These are phyloP conservation scores for Pseudocercospora macadamiae DNA, from an alignment of 2,329 filamentous ascomycete genomes.

Conservation along the genomic window DNA sequence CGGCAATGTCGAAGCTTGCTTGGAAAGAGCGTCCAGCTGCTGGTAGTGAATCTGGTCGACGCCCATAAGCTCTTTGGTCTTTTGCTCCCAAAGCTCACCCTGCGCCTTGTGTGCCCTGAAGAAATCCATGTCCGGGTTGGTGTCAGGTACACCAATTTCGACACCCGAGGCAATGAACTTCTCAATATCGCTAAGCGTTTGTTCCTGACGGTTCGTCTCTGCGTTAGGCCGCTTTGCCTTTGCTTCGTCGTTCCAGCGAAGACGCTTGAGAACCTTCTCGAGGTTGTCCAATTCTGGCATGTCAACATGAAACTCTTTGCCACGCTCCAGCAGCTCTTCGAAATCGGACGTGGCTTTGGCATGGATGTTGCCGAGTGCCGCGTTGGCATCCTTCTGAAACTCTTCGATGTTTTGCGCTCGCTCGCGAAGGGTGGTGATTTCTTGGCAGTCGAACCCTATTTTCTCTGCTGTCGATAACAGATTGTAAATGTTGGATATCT, in stretches of 20 bases:
- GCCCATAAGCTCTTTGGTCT: slow-evolving; percentile 89
- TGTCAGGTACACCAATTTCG: slow-evolving; percentile 75
- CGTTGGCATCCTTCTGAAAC: slow-evolving; percentile 77
- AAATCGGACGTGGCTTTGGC: slow-evolving; percentile 71
- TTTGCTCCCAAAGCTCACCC: slow-evolving; percentile 87
- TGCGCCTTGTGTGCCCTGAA: slow-evolving; percentile 75
- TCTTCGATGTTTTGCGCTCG: slow-evolving; percentile 80
- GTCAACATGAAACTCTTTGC: slow-evolving; percentile 86
- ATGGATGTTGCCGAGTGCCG: slow-evolving; percentile 68
- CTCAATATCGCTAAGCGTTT: slow-evolving; percentile 77
- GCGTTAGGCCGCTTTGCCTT: slow-evolving; percentile 51
- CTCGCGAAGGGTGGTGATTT: slow-evolving; percentile 83
- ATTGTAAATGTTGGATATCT: slow-evolving; percentile 83
- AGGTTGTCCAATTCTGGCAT: slow-evolving; percentile 85
- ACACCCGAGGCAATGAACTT: slow-evolving; percentile 77
- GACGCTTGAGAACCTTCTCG: slow-evolving; percentile 77
- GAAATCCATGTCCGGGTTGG: slow-evolving; percentile 76
- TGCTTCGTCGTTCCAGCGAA: slow-evolving; percentile 85
- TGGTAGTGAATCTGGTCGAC: slow-evolving; percentile 91
- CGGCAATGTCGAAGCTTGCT: slow-evolving; percentile 77
- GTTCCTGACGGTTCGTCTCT: slow-evolving; percentile 50
- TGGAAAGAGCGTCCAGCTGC: slow-evolving; percentile 87
- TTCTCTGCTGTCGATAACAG: slow-evolving; percentile 81
- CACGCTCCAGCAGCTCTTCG: slow-evolving; percentile 87
- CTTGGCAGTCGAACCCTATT: slow-evolving; percentile 89